These are phyloP conservation scores for Punica granatum DNA, from an alignment of 345 rosid genomes.

Conservation along the genomic window DNA sequence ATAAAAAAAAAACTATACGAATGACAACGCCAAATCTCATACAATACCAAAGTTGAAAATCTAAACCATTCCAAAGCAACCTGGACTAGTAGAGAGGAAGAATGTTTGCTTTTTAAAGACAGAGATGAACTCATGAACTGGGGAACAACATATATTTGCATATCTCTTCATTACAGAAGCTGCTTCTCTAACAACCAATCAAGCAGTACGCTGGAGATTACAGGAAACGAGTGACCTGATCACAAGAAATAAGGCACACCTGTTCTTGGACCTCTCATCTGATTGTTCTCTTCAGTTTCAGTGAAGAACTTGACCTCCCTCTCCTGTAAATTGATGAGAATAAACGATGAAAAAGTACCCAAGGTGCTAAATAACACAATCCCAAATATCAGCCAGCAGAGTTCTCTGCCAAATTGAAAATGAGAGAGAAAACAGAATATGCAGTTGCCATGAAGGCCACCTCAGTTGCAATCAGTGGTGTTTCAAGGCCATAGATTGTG, in stretches of 20 bases:
- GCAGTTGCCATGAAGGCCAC: background rate
- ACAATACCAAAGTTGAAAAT: background rate
- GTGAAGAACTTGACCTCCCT: slow-evolving; percentile 97
- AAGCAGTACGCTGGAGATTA: background rate
- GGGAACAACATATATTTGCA: slow-evolving; percentile 1
- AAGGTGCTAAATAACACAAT: background rate
- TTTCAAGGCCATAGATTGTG: background rate
- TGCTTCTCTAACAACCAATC: slow-evolving; percentile 4
- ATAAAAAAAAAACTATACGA: background rate
- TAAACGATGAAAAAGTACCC: no score
- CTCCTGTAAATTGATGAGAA: slow-evolving; percentile 45
- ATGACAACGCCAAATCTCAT: background rate
- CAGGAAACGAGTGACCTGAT: slow-evolving; percentile 13
- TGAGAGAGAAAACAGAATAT: background rate
- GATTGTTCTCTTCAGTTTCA: slow-evolving; percentile 98
- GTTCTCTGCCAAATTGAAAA: background rate
- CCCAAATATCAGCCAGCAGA: background rate
- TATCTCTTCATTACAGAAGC: slow-evolving; percentile 1
- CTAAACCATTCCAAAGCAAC: background rate
- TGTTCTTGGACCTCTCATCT: slow-evolving; percentile 99
- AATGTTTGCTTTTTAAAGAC: background rate
- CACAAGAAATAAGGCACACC: slow-evolving; percentile 95
- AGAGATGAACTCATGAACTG: background rate
- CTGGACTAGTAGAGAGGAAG: background rate
- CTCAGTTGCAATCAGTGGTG: background rate